These are phyloP conservation scores for Blastobotrys apis DNA, from an alignment of 1,139 yeast genomes.

Conservation along the genomic window DNA sequence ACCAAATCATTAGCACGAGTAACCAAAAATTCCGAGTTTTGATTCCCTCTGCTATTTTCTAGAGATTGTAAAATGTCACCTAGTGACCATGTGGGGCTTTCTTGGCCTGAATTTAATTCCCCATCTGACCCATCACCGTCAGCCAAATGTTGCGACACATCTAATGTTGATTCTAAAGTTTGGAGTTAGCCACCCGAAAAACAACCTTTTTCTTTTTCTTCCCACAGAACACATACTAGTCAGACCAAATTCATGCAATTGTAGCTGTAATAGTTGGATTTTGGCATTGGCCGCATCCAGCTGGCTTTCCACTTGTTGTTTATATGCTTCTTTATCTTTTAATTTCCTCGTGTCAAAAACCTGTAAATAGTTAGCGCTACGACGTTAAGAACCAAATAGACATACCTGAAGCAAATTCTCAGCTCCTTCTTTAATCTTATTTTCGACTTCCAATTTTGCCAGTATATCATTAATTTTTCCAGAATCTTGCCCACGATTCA, in stretches of 20 bases:
- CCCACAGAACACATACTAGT: slow-evolving; percentile 6
- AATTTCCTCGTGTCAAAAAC: slow-evolving; percentile 26
- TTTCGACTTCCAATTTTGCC: slow-evolving; percentile 38
- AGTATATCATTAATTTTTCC: slow-evolving; percentile 31
- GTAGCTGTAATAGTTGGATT: slow-evolving; percentile 33
- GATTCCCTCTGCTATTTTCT: slow-evolving; percentile 31
- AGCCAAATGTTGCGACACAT: neutral
- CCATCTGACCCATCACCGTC: slow-evolving; percentile 9
- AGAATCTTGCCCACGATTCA: slow-evolving; percentile 8
- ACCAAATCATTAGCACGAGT: slow-evolving; percentile 63
- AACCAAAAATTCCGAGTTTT: slow-evolving; percentile 48
- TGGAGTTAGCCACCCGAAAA: too few species aligned
- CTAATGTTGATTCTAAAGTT: slow-evolving; percentile 9
- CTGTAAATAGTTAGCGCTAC: slow-evolving; percentile 13
- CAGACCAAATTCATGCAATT: slow-evolving; percentile 32
- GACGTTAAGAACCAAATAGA: too few species aligned
- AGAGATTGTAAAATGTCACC: slow-evolving; percentile 48
- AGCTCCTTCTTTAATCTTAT: slow-evolving; percentile 40
- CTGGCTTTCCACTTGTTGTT: slow-evolving; percentile 36
- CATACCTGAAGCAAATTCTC: slow-evolving; percentile 39
- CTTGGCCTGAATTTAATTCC: slow-evolving; percentile 20
- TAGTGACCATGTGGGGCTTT: slow-evolving; percentile 48
- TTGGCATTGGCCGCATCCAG: slow-evolving; percentile 38
- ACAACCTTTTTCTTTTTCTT: neutral
- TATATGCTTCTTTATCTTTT: slow-evolving; percentile 29